phyloP scores from a whole-genome alignment of 179 eudicot genomes.

The Patellifolia procumbens region DNA sequence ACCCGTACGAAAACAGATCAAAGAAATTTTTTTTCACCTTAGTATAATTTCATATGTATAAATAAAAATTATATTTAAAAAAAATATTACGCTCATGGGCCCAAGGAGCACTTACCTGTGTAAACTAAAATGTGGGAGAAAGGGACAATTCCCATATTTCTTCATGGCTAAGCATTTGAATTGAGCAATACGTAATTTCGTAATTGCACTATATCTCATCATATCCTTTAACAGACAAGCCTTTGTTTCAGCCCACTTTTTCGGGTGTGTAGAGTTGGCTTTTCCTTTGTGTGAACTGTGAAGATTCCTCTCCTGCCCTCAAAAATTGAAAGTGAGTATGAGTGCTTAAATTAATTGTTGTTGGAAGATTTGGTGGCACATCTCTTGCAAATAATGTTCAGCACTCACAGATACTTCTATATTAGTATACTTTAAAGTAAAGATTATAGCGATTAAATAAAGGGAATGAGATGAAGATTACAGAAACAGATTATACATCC shows the following conservation, averaged over 20 bases:
- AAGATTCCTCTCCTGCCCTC: background rate
- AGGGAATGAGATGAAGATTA: no score
- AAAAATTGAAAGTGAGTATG: background rate
- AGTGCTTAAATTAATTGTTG: background rate
- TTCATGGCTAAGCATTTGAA: conserved; percentile 24
- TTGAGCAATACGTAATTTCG: background rate
- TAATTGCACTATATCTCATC: background rate
- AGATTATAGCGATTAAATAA: no score
- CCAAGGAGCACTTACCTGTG: no score
- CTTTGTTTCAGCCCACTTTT: conserved; percentile 6
- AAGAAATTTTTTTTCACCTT: no score
- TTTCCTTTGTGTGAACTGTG: background rate
- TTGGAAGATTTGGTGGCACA: conserved; percentile 19
- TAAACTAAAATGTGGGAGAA: no score
- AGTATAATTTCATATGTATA: no score
- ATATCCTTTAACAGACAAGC: conserved; percentile 12
- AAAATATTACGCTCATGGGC: no score
- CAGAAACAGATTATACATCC: no score
- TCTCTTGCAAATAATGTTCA: background rate
- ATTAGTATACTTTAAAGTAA: no score
- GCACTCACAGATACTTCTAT: no score
- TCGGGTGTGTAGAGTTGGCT: background rate
- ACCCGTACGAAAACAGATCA: no score
- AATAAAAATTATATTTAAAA: no score
- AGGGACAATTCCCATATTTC: background rate